Evolutionary conservation across 305 asterid species (phyloP), one percentile per base, ranked within the genome.

Genomic region (Fraxinus greggii): DNA sequence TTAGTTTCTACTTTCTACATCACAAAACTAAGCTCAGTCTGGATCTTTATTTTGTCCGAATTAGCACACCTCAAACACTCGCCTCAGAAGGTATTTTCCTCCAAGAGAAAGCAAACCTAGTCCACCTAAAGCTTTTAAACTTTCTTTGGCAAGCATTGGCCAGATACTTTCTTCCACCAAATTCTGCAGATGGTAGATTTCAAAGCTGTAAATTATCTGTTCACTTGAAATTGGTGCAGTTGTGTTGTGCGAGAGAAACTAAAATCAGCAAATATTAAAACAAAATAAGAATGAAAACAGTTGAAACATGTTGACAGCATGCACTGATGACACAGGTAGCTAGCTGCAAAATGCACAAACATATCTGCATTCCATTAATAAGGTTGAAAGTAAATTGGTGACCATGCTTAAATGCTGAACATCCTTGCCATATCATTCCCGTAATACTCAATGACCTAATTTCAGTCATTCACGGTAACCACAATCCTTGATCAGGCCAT

Each of bases 91-190:
- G 86, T 74, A 94, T 82, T 96, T 96, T 81, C 99, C 98, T 74
- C 98, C 98, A 7, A 96, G 89, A 82, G 99, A 96, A 84, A 96
- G 97, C 88, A 96, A 56, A 84, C 99, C 99, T 42, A 96, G 86
- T 84, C 98, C 99, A 73, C 79, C 83, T 86, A 94, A 91, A 83
- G 99, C 99, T 90, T 94, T 96, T 83, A 96, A 86, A 85, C 99
- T 96, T 90, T 92, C 99, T 89, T 91, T 76, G 72, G 90, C 94
- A 86, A 96, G 97, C 94, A 88, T 90, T 82, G 99, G 98, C 97
- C 93, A 93, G 69, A 94, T 88, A 88, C 99, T 96, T 87, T 87
- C 94, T 88, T 85, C 91, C 54, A 88, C 87, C 83, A 96, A 73
- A 90, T 87, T 90, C 99, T 96, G 97, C 93, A 91, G 67, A 88